These are phyloP conservation scores for Aureobasidium sp. DNA, from an alignment of 2,329 filamentous ascomycete genomes.

Conservation along the genomic window DNA sequence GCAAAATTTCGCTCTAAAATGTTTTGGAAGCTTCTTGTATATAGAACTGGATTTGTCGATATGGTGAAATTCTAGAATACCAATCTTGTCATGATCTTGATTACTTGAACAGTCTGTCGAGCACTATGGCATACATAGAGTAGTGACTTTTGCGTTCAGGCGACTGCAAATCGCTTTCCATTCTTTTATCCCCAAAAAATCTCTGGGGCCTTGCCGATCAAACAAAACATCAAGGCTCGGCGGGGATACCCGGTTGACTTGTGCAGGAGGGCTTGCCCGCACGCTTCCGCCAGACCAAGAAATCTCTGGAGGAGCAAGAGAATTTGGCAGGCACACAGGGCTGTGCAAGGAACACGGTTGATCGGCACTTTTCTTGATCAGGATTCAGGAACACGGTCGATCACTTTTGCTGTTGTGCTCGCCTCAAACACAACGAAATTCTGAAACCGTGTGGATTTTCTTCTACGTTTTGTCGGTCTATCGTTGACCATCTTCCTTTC, in stretches of 20 bases:
- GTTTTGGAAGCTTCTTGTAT: not conserved
- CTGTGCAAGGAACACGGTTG: constrained; percentile 9
- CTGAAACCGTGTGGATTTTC: not conserved
- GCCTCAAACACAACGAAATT: not conserved
- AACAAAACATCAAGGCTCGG: constrained; percentile 7
- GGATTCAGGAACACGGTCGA: constrained; percentile 4
- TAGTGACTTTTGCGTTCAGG: not conserved
- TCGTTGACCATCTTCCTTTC: not conserved
- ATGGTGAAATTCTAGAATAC: not conserved
- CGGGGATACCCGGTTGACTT: constrained; percentile 13
- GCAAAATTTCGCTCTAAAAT: not conserved
- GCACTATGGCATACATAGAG: not conserved
- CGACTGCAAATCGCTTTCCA: not conserved
- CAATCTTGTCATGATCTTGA: not conserved
- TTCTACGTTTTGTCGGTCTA: not conserved
- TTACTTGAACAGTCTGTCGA: not conserved
- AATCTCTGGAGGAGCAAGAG: not conserved
- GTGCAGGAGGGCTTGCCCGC: not conserved
- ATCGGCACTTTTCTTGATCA: not conserved
- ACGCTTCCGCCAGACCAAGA: not conserved
- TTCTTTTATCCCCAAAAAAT: not conserved
- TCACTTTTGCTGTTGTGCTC: not conserved
- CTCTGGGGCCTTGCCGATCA: constrained; percentile 1
- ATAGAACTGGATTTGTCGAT: not conserved
- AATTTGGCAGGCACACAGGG: constrained; percentile 1